A percentile compares a stretch with the other conserved stretches of the same genome.
Conservation (phyloP, 257 asterid species). For the Ballota nigra region DNA sequence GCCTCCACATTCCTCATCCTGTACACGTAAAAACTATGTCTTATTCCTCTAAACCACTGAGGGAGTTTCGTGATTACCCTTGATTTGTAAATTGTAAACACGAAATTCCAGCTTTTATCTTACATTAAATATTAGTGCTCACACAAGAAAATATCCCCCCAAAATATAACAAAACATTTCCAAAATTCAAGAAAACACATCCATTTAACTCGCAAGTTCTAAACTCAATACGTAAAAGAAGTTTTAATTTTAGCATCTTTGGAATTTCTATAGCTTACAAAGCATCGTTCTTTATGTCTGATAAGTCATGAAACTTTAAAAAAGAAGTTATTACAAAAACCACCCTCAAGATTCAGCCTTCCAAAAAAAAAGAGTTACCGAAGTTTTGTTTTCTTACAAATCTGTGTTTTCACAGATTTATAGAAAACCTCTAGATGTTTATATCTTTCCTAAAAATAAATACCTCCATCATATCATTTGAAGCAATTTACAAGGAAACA, state of each 20-base stretch:
- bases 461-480: neutral
- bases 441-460: too few relatives aligned
- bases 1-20: slow-evolving; percentile 84
- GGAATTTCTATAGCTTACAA: neutral
- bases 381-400: too few relatives aligned
- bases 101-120: neutral
- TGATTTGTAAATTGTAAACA: too few relatives aligned
- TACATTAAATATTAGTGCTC: neutral
- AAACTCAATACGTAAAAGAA: neutral
- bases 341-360: too few relatives aligned
- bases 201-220: neutral
- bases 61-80: too few relatives aligned
- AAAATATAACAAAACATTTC: neutral
- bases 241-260: neutral
- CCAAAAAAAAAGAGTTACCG: too few relatives aligned
- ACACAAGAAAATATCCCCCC: neutral
- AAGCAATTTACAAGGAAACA: neutral
- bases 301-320: neutral
- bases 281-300: too few relatives aligned
- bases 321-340: neutral
- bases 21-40: neutral
- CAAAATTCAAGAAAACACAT: neutral
- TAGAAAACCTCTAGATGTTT: too few relatives aligned
- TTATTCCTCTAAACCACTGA: too few relatives aligned
- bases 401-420: too few relatives aligned